Base-by-base conservation (phyloP, 352 stramenopile genomes). In the Globisporangium mamillatum region DNA sequence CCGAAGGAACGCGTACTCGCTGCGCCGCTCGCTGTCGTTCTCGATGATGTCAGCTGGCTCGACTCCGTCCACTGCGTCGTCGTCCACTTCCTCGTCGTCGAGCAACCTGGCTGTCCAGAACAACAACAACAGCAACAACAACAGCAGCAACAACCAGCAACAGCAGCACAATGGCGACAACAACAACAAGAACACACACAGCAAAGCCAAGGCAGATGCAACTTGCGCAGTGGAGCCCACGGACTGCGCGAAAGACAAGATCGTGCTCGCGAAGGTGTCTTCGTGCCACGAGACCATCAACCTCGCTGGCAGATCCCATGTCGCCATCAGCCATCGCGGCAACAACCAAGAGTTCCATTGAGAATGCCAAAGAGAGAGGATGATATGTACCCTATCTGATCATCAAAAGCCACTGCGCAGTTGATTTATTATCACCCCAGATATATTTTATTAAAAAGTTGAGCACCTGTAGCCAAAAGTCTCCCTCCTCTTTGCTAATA, bases 191-290 rank as follows among this genome's bases (percentile, higher is more conserved):
- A 44, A 18, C 22, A 9, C 34, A 41, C 24, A 24, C 4, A 63
- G 58, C 54, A 89, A 86, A 58, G 62, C 64, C 32, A 73, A 86
- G 57, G 74, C 69, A 16, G 70, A 74, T 16, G 70, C 57, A n/a
- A 60, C 46, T 6, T n/a, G 22, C 36, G 58, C 56, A 41, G 72
- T 68, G 0, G 74, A 73, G 29, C 66, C 75, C 14, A 83, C 78
- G 1, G 80, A 90, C 69, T 91, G 82, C 58, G 73, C 76, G 14
- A 89, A 84, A 56, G 81, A 85, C 69, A 93, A 91, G 66, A 73
- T 91, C 67, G 72, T 75, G 53, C 77, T 91, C 44, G 67, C 69
- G 55, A 88, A 83, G 16, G 80, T 86, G 52, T 68, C 73, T 54
- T 79, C 60, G 27, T 64, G 18, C 20, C 16, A 70, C 75, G 68